Percentiles rank a stretch among this genome's conserved stretches.
These are phyloP conservation scores for Crithidia mellificae DNA, from an alignment of 208 protist species.

Conservation along the genomic window DNA sequence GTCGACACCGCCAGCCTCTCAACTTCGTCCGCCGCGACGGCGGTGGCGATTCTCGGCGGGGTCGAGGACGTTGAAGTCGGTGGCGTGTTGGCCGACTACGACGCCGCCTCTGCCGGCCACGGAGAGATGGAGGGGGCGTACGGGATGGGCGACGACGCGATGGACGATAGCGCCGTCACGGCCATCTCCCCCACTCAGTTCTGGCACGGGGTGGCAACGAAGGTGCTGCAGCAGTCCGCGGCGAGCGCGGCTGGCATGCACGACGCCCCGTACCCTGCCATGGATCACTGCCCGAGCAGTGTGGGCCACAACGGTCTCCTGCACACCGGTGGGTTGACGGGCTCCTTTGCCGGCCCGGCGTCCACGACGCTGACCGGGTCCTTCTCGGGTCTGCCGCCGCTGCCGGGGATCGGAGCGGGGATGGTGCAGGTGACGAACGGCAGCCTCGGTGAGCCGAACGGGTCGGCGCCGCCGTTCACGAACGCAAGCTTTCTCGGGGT, in stretches of 20 bases:
- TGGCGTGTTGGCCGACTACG: background rate
- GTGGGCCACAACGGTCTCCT: too few relatives aligned
- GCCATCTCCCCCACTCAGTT: constrained; percentile 23
- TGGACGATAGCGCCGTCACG: background rate
- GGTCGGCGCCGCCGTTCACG: background rate
- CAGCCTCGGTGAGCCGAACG: background rate
- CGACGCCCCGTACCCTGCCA: background rate
- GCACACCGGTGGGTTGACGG: background rate
- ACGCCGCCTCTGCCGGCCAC: background rate
- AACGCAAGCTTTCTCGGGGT: constrained; percentile 22
- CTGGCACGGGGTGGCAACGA: constrained; percentile 25
- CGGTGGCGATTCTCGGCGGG: constrained; percentile 4
- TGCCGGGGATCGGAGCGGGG: background rate
- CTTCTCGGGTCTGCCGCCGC: constrained; percentile 1
- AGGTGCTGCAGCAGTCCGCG: constrained; percentile 24
- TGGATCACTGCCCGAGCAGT: background rate
- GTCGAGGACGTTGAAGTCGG: background rate
- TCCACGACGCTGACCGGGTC: constrained; percentile 9
- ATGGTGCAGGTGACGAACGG: constrained; percentile 5
- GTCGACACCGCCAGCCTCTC: constrained; percentile 5
- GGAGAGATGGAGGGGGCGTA: background rate
- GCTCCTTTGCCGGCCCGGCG: constrained; percentile 12
- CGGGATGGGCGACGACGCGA: background rate
- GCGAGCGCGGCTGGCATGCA: background rate
- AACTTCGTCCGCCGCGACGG: constrained; percentile 13